Evolutionary conservation across 2,329 filamentous ascomycete species (phyloP).

Genomic region (Phialocephala sp.): DNA sequence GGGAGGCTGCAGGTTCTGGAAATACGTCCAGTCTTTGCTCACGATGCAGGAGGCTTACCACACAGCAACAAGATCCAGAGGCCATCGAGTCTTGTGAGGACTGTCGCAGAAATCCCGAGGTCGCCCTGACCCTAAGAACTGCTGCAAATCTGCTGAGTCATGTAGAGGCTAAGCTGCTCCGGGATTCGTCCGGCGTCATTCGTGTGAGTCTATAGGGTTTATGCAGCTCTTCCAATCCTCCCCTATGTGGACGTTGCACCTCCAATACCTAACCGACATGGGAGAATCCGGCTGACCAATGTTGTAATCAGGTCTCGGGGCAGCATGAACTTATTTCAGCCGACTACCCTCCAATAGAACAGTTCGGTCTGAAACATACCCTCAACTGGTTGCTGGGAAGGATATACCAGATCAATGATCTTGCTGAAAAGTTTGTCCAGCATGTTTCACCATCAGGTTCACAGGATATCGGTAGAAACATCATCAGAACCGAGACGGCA

Average conservation of each 20-base stretch:
- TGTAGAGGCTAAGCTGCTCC: not conserved
- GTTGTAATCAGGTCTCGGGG: constrained; percentile 29
- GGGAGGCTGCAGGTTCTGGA: constrained; percentile 16
- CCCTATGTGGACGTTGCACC: not conserved
- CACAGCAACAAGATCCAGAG: constrained; percentile 27
- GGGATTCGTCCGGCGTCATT: constrained; percentile 32
- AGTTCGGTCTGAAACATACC: constrained; percentile 38
- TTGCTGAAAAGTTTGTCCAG: constrained; percentile 40
- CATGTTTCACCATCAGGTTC: constrained; percentile 28
- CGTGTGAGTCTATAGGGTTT: constrained; percentile 36
- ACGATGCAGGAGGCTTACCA: constrained; percentile 34
- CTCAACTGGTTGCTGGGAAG: constrained; percentile 40
- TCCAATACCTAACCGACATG: constrained; percentile 13
- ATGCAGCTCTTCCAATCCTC: constrained; percentile 23
- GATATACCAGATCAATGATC: constrained; percentile 39
- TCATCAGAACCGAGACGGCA: constrained; percentile 19
- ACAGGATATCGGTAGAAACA: constrained; percentile 24
- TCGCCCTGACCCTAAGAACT: constrained; percentile 17
- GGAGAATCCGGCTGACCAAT: constrained; percentile 27
- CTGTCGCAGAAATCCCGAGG: constrained; percentile 35
- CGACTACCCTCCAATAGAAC: constrained; percentile 37
- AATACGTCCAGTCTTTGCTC: constrained; percentile 33
- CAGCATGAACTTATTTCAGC: constrained; percentile 25
- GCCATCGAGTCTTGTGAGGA: constrained; percentile 31
- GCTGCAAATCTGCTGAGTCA: constrained; percentile 27